Evolutionary conservation across 352 stramenopile genomes (phyloP).

Genomic region (Phytophthora cryptogea): DNA sequence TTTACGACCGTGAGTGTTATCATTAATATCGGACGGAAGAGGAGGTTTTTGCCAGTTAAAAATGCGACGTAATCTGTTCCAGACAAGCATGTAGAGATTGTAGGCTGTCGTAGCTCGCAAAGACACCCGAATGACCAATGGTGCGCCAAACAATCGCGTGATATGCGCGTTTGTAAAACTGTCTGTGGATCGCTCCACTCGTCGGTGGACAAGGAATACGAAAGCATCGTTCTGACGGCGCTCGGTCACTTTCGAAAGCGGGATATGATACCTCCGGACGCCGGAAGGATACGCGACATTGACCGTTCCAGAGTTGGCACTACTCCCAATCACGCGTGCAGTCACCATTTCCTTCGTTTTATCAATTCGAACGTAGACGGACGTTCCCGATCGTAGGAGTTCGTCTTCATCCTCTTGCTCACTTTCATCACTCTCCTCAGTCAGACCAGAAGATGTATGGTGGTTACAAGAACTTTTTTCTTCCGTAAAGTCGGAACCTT

Average conservation of each 20-base stretch:
- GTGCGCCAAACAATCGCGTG: slow-evolving; percentile 79
- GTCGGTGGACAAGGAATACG: slow-evolving; percentile 83
- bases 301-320: slow-evolving; percentile 51
- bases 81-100: slow-evolving; percentile 80
- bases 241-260: slow-evolving; percentile 58
- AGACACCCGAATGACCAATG: slow-evolving; percentile 75
- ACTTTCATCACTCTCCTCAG: slow-evolving; percentile 9
- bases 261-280: slow-evolving; percentile 62
- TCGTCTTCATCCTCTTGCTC: slow-evolving; percentile 34
- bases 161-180: slow-evolving; percentile 84
- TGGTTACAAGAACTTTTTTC: neutral
- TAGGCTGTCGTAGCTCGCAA: slow-evolving; percentile 64
- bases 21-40: slow-evolving; percentile 30
- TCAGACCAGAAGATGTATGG: neutral
- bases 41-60: slow-evolving; percentile 83
- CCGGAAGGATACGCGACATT: slow-evolving; percentile 74
- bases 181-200: slow-evolving; percentile 80
- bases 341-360: slow-evolving; percentile 64
- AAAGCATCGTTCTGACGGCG: slow-evolving; percentile 58
- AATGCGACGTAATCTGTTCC: slow-evolving; percentile 77
- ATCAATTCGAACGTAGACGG: slow-evolving; percentile 67
- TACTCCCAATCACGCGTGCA: slow-evolving; percentile 75
- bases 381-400: slow-evolving; percentile 50
- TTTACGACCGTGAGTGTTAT: slow-evolving; percentile 16
- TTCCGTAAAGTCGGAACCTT: neutral